phyloP scores from a whole-genome alignment of 2,329 filamentous ascomycete genomes.

The Delphinella strobiligena region DNA sequence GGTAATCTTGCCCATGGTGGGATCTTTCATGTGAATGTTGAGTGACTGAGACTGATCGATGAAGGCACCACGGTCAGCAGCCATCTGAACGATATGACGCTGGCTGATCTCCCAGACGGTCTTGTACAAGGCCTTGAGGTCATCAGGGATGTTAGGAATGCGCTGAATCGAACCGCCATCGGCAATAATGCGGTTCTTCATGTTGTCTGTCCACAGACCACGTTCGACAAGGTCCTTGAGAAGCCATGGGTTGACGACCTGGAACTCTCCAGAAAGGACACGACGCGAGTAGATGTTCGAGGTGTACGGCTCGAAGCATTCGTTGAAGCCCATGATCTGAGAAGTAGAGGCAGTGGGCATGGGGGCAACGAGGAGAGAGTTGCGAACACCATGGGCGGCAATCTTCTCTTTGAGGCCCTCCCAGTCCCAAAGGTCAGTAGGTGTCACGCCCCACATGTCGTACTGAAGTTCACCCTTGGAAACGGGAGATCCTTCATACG shows the following conservation, averaged over 20 bases:
- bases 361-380: constrained; percentile 86
- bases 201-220: constrained; percentile 96
- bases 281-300: constrained; percentile 99
- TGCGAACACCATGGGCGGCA: constrained; percentile 84
- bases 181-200: constrained; percentile 99
- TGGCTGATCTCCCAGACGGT: constrained; percentile 99
- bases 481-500: constrained; percentile 85
- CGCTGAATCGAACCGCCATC: constrained; percentile 93
- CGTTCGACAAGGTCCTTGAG: constrained; percentile 97
- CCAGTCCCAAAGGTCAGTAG: constrained; percentile 96
- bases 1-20: constrained; percentile 99
- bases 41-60: constrained; percentile 98
- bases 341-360: constrained; percentile 98
- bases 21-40: constrained; percentile 99
- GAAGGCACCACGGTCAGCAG: constrained; percentile 93
- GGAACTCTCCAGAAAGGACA: constrained; percentile 96
- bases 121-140: constrained; percentile 97
- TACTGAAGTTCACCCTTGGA: constrained; percentile 95
- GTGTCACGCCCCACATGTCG: constrained; percentile 96
- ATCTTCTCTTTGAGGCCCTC: constrained; percentile 77
- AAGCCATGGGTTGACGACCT: constrained; percentile 98
- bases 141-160: constrained; percentile 89
- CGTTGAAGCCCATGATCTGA: constrained; percentile 97
- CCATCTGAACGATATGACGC: constrained; percentile 91
- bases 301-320: constrained; percentile 99